phyloP scores from a whole-genome alignment of 208 protist species.

The Leishmania guyanensis region DNA sequence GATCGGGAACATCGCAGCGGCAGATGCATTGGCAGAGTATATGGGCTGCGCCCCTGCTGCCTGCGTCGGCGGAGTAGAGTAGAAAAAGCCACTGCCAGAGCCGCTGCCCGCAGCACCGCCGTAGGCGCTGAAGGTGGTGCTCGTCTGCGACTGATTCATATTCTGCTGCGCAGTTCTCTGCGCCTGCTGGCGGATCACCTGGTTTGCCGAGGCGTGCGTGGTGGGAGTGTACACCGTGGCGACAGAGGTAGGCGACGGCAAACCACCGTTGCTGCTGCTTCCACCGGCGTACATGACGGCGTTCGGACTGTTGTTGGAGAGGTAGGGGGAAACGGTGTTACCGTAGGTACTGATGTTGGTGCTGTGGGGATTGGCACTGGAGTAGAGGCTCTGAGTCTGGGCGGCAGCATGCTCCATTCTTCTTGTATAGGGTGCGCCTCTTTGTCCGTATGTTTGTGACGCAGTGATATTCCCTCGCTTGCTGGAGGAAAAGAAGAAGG shows the following conservation, averaged over 20 bases:
- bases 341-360: slow-evolving; percentile 8
- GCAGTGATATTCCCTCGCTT: neutral
- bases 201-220: slow-evolving; percentile 6
- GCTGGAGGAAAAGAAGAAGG: neutral
- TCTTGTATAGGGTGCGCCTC: neutral
- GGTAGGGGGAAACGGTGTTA: slow-evolving; percentile 9
- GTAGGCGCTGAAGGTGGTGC: slow-evolving; percentile 19
- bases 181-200: slow-evolving; percentile 2
- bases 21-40: slow-evolving; percentile 23
- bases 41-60: slow-evolving; percentile 21
- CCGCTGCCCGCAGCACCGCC: neutral
- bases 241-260: slow-evolving; percentile 4
- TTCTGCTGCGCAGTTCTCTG: slow-evolving; percentile 21
- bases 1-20: slow-evolving; percentile 28
- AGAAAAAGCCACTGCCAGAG: slow-evolving; percentile 22
- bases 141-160: slow-evolving; percentile 10
- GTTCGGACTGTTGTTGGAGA: slow-evolving; percentile 12
- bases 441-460: neutral
- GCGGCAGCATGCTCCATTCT: slow-evolving; percentile 7
- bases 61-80: slow-evolving; percentile 7
- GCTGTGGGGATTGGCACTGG: slow-evolving; percentile 10
- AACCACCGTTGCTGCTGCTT: slow-evolving; percentile 11
- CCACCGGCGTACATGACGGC: slow-evolving; percentile 27
- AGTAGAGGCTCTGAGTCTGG: slow-evolving; percentile 14
- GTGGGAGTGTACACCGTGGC: slow-evolving; percentile 27